A percentile compares a stretch with the other conserved stretches of the same genome.
phyloP scores from a whole-genome alignment of 1,284 basidiomycete genomes.

The Austropuccinia psidii region DNA sequence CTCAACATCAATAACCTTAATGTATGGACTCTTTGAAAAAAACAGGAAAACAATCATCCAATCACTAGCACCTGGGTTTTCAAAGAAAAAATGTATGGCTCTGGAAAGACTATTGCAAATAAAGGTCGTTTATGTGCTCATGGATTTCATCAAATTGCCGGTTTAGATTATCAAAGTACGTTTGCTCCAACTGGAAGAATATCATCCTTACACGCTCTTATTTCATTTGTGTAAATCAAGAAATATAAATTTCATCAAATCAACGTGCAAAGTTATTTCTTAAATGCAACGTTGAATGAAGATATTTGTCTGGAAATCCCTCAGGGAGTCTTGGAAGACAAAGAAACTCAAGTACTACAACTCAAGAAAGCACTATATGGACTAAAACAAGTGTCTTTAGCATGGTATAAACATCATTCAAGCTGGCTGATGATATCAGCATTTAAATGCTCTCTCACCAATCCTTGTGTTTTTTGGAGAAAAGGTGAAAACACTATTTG shows the following conservation, averaged over 20 bases:
- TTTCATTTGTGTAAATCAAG: neutral
- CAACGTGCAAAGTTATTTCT: neutral
- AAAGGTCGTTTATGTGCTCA: neutral
- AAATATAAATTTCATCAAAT: conserved; percentile 7
- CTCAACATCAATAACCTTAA: too few species aligned
- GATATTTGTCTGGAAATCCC: neutral
- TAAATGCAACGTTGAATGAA: neutral
- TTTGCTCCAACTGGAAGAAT: conserved; percentile 5
- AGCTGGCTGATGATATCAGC: too few species aligned
- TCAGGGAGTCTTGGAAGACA: neutral
- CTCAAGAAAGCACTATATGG: neutral
- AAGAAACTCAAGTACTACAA: neutral
- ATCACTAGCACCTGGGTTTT: conserved; percentile 15
- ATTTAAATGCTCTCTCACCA: too few species aligned
- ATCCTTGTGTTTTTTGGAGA: too few species aligned
- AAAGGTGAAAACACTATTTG: too few species aligned
- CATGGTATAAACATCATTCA: neutral
- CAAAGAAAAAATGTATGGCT: neutral
- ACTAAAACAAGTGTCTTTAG: neutral
- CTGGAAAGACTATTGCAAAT: neutral
- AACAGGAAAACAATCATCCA: neutral
- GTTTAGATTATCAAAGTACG: neutral
- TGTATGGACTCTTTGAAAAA: too few species aligned
- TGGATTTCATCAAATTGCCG: neutral
- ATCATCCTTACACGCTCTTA: neutral